Evolutionary conservation across 805 yeast species (phyloP).

Genomic region (Saturnispora mendoncae): DNA sequence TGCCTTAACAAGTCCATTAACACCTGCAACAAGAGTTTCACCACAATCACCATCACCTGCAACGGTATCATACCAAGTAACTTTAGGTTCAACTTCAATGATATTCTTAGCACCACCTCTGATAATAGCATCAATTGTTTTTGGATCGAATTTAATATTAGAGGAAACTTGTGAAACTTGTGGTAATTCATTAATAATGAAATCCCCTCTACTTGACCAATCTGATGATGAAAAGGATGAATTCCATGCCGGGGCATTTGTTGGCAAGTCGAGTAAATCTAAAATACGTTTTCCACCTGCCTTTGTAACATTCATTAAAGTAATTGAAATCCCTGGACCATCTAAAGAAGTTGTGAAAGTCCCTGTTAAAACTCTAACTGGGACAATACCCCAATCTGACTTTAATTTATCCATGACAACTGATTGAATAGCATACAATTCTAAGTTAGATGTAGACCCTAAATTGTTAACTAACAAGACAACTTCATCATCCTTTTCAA

Average conservation of each 20-base stretch:
- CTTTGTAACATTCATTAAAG: conserved; percentile 61
- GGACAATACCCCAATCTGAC: conserved; percentile 44
- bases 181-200: conserved; percentile 25
- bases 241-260: conserved; percentile 82
- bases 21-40: conserved; percentile 79
- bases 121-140: conserved; percentile 29
- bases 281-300: conserved; percentile 40
- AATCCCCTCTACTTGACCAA: conserved; percentile 16
- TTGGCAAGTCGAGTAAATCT: conserved; percentile 56
- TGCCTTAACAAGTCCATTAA: conserved; percentile 55
- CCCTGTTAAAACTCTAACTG: conserved; percentile 64
- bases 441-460: conserved; percentile 83
- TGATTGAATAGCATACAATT: conserved; percentile 62
- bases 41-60: conserved; percentile 99
- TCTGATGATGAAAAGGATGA: conserved; percentile 28
- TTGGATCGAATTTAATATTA: conserved; percentile 25
- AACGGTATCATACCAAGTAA: conserved; percentile 75
- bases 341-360: conserved; percentile 83
- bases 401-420: conserved; percentile 47
- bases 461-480: conserved; percentile 72
- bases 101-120: conserved; percentile 42
- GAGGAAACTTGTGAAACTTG: conserved; percentile 13
- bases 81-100: conserved; percentile 65
- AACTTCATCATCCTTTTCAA: conserved; percentile 49
- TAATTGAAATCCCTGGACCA: conserved; percentile 86